A percentile compares a stretch with the other conserved stretches of the same genome.
Conservation (phyloP, 192 early-diverging fungal genomes). For the Backusella circina region DNA sequence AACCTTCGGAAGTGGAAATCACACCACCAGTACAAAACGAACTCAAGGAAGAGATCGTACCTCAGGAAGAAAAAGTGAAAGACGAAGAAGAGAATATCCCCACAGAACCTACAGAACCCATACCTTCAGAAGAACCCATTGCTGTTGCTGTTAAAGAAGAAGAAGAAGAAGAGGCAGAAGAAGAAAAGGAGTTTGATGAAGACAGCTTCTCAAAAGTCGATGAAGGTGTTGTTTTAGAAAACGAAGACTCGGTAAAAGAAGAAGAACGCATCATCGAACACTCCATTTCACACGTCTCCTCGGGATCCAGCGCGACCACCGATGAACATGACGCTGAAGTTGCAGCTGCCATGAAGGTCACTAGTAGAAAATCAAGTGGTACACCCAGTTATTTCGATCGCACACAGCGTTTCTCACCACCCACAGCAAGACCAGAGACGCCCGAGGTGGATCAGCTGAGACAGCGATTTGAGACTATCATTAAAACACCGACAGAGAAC, state of each 20-base stretch:
- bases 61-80: neutral
- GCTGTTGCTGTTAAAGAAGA: too few relatives aligned
- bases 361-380: neutral
- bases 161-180: neutral
- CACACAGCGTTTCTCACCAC: neutral
- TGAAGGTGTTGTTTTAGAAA: neutral
- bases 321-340: slow-evolving; percentile 25
- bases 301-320: neutral
- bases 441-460: slow-evolving; percentile 24
- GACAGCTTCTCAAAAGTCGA: neutral
- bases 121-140: too few relatives aligned
- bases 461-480: slow-evolving; percentile 9
- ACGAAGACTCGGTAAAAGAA: neutral
- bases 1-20: neutral
- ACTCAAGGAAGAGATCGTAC: neutral
- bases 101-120: too few relatives aligned
- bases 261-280: neutral
- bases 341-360: neutral
- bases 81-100: slow-evolving; percentile 13
- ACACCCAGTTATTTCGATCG: neutral
- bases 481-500: neutral
- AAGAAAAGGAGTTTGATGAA: neutral
- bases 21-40: neutral
- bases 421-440: slow-evolving; percentile 19
- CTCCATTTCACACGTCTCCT: neutral